Base-by-base conservation (phyloP, 176 grass and related monocot genomes). In the Carex scoparia region DNA sequence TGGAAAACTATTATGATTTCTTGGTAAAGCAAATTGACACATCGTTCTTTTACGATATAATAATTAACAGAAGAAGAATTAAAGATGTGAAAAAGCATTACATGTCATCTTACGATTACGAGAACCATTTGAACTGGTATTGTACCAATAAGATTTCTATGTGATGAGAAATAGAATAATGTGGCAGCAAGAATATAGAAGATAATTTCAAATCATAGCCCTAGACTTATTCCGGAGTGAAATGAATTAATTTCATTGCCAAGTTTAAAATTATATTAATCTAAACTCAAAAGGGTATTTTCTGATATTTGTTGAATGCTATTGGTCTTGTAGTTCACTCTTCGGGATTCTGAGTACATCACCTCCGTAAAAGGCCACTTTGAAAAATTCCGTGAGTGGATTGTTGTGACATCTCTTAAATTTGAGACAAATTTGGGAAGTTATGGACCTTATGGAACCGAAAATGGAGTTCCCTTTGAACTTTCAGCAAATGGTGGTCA, bases 361-460 rank as follows among this genome's bases (percentile, higher is more conserved):
- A 28, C 70, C 19, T 51, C 44, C 0, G 67, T 69, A 4, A 69
- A 54, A 7, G 92, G 92, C 37, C 37, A 38, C 37, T 38, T 4
- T 3, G 37, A 4, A 3, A 4, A 38, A 38, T 38, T 38, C 37
- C 2, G 2, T 38, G 3, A 38, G 0, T 38, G 37, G 37, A 4
- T 4, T 38, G 37, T 38, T 38, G 37, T 38, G 10, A 70, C 65
- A 9, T 91, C 90, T 0, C 88, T 92, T 51, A 84, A 68, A 2
- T 89, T 92, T 79, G 40, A 80, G 65, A 78, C 70, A 63, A 89
- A 89, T 53, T 38, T 16, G 5, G 58, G 81, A 5, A 71, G 57
- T 27, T 90, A 86, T 80, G 93, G 93, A 1, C 88, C 92, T 23
- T 94, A 66, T 48, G 90, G 90, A 1, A 3, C 35, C 10, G 46